Evolutionary conservation across 2,329 filamentous ascomycete genomes (phyloP), one percentile per base, ranked within the genome.

Genomic region (Sordariomycetes sp.): DNA sequence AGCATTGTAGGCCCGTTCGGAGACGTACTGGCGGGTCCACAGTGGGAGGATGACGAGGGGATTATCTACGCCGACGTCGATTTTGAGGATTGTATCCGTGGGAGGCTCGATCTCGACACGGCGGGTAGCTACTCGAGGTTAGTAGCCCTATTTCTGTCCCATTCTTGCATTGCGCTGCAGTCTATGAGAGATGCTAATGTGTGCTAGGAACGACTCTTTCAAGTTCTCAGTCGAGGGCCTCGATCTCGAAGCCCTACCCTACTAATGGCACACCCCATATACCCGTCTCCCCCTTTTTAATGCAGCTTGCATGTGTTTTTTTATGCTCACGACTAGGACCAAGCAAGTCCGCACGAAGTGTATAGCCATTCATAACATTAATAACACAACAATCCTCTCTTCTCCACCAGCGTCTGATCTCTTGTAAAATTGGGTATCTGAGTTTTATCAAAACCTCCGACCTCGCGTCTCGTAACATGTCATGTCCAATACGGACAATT

Each of bases 61-160:
- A 68, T 96, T 34, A 71, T 90, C 55, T 80, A 80, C 36, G 77
- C 81, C 0, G 88, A 94, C 61, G 85, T 91, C 3, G 90, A 96
- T 65, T 86, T 96, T 64, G 87, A 95, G 53, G 90, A 96, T 62
- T 96, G 91, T 64, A 81, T 90, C 62, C 77, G 89, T 10, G 91
- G 90, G 0, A 75, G 89, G 56, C 68, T 96, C 62, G 90, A 96
- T 68, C 68, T 96, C 53, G 91, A 96, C 72, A 84, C 89, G 42
- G 89, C 83, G 2, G 91, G 91, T 0, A 90, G 86, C 66, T 96
- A 95, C 69, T 91, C 89, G 2, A 79, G 90, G 67, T 87, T 79
- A 61, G 84, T 60, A 51, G 54, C 39, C 39, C 4, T 1, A 6
- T 20, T 10, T 10, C 5, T 36, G 13, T 20, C 45, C 24, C 15